Percentiles rank a stretch among this genome's conserved stretches.
Conservation (phyloP, 805 yeast species). For the Metschnikowia gelsemii region DNA sequence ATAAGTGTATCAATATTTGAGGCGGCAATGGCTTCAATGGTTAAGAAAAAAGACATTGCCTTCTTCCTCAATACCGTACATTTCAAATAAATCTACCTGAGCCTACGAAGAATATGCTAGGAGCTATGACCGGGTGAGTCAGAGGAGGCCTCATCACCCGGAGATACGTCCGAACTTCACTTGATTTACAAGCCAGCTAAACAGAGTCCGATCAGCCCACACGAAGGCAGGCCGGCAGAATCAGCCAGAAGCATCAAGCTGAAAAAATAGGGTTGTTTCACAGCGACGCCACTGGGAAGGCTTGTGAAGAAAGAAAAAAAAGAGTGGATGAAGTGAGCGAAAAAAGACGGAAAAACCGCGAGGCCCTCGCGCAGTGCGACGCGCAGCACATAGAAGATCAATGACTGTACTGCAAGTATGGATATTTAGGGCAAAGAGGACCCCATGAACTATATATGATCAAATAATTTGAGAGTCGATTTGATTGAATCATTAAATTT, state of each 20-base stretch:
- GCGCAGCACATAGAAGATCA: too few species aligned
- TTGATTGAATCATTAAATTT: too few species aligned
- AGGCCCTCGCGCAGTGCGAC: too few species aligned
- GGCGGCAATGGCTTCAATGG: too few species aligned
- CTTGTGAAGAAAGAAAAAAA: conserved; percentile 11
- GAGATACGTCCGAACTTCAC: conserved; percentile 47
- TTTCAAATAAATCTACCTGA: too few species aligned
- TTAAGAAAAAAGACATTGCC: too few species aligned
- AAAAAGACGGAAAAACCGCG: conserved; percentile 1
- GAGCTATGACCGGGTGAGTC: conserved; percentile 54
- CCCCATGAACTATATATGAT: too few species aligned
- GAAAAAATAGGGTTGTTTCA: conserved; percentile 8
- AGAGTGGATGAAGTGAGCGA: not conserved
- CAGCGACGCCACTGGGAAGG: conserved; percentile 23
- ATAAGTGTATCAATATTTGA: too few species aligned
- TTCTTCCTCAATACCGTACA: too few species aligned
- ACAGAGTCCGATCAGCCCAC: conserved; percentile 14
- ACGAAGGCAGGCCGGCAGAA: conserved; percentile 18
- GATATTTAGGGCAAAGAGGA: too few species aligned
- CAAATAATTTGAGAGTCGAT: too few species aligned
- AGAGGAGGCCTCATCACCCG: conserved; percentile 45
- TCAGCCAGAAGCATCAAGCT: conserved; percentile 21
- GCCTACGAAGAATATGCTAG: conserved; percentile 32
- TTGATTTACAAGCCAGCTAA: conserved; percentile 19
- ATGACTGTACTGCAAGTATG: too few species aligned